Percentiles rank a stretch among this genome's conserved stretches.
Evolutionary conservation across 805 yeast genomes (phyloP).

Genomic region (Spathaspora arborariae): DNA sequence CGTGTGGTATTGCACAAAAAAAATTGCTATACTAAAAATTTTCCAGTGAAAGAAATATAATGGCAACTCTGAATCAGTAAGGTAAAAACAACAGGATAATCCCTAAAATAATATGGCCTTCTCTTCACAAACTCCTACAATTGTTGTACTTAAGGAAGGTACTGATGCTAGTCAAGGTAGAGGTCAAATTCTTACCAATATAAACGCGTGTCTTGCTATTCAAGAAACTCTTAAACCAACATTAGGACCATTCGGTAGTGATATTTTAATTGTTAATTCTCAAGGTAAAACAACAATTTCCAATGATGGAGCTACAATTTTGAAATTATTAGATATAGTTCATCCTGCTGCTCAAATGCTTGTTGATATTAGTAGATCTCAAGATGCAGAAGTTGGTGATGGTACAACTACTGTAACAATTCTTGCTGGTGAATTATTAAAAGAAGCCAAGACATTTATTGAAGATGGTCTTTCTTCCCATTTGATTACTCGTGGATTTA

Average conservation of each 20-base stretch:
- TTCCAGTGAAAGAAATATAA: background rate
- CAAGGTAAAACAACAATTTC: slow-evolving; percentile 91
- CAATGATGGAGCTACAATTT: slow-evolving; percentile 96
- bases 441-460: slow-evolving; percentile 84
- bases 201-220: slow-evolving; percentile 95
- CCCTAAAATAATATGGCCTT: no score
- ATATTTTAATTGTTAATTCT: slow-evolving; percentile 80
- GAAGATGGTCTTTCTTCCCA: slow-evolving; percentile 97
- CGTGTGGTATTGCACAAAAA: background rate
- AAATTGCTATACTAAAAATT: background rate
- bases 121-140: slow-evolving; percentile 94
- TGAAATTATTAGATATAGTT: slow-evolving; percentile 87
- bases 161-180: slow-evolving; percentile 96
- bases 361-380: slow-evolving; percentile 92
- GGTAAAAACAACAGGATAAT: no score
- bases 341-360: slow-evolving; percentile 98
- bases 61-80: no score
- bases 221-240: slow-evolving; percentile 95
- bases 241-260: slow-evolving; percentile 96
- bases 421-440: slow-evolving; percentile 89
- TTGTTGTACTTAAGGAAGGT: slow-evolving; percentile 96
- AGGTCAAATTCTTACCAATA: slow-evolving; percentile 92
- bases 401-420: slow-evolving; percentile 98
- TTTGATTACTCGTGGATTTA: slow-evolving; percentile 80
- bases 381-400: slow-evolving; percentile 98